Conservation (phyloP, 192 early-diverging fungal genomes). For the Lobosporangium transversale region DNA sequence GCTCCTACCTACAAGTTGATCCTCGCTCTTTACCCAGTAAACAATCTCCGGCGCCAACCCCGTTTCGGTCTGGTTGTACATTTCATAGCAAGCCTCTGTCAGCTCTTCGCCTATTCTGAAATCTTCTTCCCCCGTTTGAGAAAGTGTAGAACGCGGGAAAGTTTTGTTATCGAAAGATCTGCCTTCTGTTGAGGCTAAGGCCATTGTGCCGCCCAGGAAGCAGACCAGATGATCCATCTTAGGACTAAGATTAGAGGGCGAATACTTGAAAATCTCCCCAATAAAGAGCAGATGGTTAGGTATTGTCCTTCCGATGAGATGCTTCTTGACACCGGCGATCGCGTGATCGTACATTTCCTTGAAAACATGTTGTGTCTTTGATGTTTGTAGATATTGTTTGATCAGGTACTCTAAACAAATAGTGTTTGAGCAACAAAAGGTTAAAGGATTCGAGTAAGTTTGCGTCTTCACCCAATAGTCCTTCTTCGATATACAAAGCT, state of each 20-base stretch:
- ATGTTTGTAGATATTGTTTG: conserved; percentile 87
- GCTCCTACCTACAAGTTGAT: conserved; percentile 30
- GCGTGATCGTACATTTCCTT: conserved; percentile 74
- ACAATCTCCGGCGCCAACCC: conserved; percentile 91
- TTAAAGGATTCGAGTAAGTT: neutral
- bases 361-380: conserved; percentile 68
- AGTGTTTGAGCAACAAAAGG: neutral
- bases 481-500: too few relatives aligned
- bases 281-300: conserved; percentile 72
- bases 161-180: conserved; percentile 33
- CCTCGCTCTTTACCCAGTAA: conserved; percentile 66
- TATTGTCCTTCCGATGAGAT: conserved; percentile 65
- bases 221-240: conserved; percentile 97
- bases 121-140: conserved; percentile 65
- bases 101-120: conserved; percentile 83
- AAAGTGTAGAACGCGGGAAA: conserved; percentile 46
- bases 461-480: too few relatives aligned
- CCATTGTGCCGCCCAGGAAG: conserved; percentile 88
- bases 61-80: conserved; percentile 82
- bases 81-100: conserved; percentile 77
- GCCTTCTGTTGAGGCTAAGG: conserved; percentile 78
- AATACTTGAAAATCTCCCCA: conserved; percentile 63
- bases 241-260: conserved; percentile 30
- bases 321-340: conserved; percentile 70
- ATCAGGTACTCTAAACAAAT: conserved; percentile 82